Evolutionary conservation across 2,329 filamentous ascomycete species (phyloP), one percentile per base, ranked within the genome.

Genomic region (Colletotrichum lupini): DNA sequence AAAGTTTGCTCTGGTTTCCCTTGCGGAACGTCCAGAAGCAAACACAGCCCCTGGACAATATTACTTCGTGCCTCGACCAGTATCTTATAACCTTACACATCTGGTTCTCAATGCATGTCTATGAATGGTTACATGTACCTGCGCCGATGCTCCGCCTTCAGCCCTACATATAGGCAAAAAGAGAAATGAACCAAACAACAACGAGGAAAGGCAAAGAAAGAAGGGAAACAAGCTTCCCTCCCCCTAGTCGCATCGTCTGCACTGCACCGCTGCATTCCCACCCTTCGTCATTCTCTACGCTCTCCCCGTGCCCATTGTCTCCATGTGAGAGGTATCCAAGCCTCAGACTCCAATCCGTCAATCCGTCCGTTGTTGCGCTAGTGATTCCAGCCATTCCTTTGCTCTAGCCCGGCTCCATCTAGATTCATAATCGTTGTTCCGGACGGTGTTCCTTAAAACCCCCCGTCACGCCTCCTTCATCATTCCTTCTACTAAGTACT

Each of bases 141-240:
- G 49, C 32, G 28, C 49, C n/a, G 49, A 1, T 53, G 58, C 69
- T 63, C 65, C 35, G 69, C 65, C 69, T 58, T 72, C 69, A 72
- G 69, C 69, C 65, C 65, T 72, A 49, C 19, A 49, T 49, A 5
- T n/a, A 49, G 42, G 42, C 42, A 52, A 8, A 26, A 22, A 19
- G 32, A n/a, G n/a, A 32, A 26, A 55, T 8, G n/a, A 19, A 32
- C 19, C 37, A 12, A 52, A 49, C 42, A 49, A 5, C 42, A n/a
- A 26, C 24, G 30, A 26, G n/a, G 11, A 42, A 7, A 26, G 52
- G 22, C 28, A 30, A 32, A 37, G 30, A 19, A 42, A 11, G n/a
- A 11, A 46, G 49, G 49, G 28, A 62, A 62, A 72, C 42, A 72
- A 68, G 69, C 64, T 72, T 68, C 58, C 14, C 37, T 42, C 37